phyloP scores from a whole-genome alignment of 2,329 filamentous ascomycete species.

The Diaporthe sp. region DNA sequence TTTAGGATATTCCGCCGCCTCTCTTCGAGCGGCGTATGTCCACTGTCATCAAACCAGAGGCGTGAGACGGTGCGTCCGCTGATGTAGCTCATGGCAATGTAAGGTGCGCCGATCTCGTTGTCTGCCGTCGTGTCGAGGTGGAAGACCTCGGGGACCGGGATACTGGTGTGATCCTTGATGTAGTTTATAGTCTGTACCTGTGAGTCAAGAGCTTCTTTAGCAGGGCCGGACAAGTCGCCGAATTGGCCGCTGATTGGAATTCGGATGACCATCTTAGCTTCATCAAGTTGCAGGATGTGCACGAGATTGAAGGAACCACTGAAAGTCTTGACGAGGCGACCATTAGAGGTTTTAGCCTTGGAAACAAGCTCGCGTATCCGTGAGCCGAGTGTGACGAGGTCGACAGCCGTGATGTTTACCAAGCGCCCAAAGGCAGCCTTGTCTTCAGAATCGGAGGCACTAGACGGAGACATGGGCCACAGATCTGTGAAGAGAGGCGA shows the following conservation, averaged over 20 bases:
- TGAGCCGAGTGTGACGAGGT: not conserved
- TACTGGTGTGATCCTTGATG: not conserved
- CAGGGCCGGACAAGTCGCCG: not conserved
- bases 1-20: not conserved
- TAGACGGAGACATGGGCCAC: not conserved
- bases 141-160: not conserved
- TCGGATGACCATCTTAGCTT: not conserved
- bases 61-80: not conserved
- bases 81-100: not conserved
- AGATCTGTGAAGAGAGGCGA: not conserved
- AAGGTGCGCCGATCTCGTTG: slow-evolving; percentile 1
- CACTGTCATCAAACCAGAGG: not conserved
- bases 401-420: not conserved
- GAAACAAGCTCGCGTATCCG: not conserved
- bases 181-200: not conserved
- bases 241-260: not conserved
- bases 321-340: no score
- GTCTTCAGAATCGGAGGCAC: not conserved
- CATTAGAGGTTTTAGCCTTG: not conserved
- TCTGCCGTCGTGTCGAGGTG: not conserved
- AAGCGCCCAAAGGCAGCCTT: not conserved
- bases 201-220: not conserved
- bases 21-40: not conserved
- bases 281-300: not conserved
- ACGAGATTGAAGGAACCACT: not conserved